Base-by-base conservation (phyloP, 176 grass and related monocot genomes). In the Oryza meridionalis region DNA sequence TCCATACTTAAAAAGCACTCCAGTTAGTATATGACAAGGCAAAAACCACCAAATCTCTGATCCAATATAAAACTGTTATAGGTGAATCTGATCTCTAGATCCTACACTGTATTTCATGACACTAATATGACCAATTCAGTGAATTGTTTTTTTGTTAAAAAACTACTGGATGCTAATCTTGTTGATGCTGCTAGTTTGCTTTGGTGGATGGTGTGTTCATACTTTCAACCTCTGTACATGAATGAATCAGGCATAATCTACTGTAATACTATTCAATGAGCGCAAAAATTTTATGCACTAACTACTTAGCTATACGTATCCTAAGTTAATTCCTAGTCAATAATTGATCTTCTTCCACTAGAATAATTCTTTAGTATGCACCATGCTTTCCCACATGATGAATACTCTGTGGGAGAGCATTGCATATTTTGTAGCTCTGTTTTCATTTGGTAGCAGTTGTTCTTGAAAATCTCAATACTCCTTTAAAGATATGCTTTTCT, bases 381-480 rank as follows among this genome's bases (percentile, higher is more conserved):
- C 11, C 11, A 43, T 66, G 33, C 40, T 21, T 70, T 11, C 5
- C 65, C 26, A 73, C 24, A 66, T 65, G 59, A 73, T 27, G 19
- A 66, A 22, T 37, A 10, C 67, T 50, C 47, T 2, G 3, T 50
- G 9, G 3, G 47, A 50, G 4, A 50, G 13, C 47, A 50, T 16
- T 1, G 14, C 2, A 3, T 50, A 50, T 16, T 50, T 5, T 16
- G 13, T 47, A 11, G 46, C 14, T 4, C 0, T 69, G 16, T 37
- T 84, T 80, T 83, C 66, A 3, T 62, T 84, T 72, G 38, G 15
- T 33, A 53, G 24, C 1, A 77, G 42, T 6, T 42, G 31, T 65
- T 89, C 13, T 16, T 32, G 76, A 50, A 59, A 84, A 38, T 70
- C 14, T 50, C 12, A 6, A 79, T 47, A 75, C 25, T 75, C 37